Evolutionary conservation across 2,329 filamentous ascomycete genomes (phyloP).

Genomic region (Aspergillus sp.): DNA sequence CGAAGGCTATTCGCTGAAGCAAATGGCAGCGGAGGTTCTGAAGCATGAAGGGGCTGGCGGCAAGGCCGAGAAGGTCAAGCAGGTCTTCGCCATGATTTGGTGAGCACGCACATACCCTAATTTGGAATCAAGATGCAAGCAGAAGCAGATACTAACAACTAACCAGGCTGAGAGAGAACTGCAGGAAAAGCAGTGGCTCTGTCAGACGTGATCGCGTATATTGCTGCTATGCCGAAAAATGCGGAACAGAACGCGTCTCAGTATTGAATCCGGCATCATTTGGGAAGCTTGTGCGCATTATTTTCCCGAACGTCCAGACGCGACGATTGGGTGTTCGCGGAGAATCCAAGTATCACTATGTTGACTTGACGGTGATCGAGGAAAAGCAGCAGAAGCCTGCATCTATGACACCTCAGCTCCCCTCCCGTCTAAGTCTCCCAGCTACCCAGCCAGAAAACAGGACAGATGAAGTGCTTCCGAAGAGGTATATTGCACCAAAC

Average conservation of each 20-base stretch:
- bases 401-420: slow-evolving; percentile 18
- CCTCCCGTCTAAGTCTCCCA: slow-evolving; percentile 13
- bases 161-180: slow-evolving; percentile 41
- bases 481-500: slow-evolving; percentile 17
- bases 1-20: slow-evolving; percentile 37
- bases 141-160: slow-evolving; percentile 4
- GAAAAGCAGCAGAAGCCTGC: slow-evolving; percentile 33
- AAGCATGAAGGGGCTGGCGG: slow-evolving; percentile 43
- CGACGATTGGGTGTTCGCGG: slow-evolving; percentile 84
- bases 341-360: slow-evolving; percentile 97
- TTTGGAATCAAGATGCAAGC: neutral
- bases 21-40: slow-evolving; percentile 43
- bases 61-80: slow-evolving; percentile 45
- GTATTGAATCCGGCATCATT: slow-evolving; percentile 96
- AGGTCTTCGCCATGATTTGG: slow-evolving; percentile 47
- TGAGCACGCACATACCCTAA: slow-evolving; percentile 18
- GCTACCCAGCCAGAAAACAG: slow-evolving; percentile 15
- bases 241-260: slow-evolving; percentile 86
- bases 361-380: slow-evolving; percentile 42
- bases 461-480: slow-evolving; percentile 20
- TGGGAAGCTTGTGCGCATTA: slow-evolving; percentile 89
- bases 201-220: slow-evolving; percentile 91
- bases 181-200: slow-evolving; percentile 48
- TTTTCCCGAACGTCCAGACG: slow-evolving; percentile 92
- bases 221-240: slow-evolving; percentile 86